Percentiles rank a stretch among this genome's conserved stretches.
phyloP scores from a whole-genome alignment of 2,329 filamentous ascomycete species.

The Arthrobotrys sphaeroides region DNA sequence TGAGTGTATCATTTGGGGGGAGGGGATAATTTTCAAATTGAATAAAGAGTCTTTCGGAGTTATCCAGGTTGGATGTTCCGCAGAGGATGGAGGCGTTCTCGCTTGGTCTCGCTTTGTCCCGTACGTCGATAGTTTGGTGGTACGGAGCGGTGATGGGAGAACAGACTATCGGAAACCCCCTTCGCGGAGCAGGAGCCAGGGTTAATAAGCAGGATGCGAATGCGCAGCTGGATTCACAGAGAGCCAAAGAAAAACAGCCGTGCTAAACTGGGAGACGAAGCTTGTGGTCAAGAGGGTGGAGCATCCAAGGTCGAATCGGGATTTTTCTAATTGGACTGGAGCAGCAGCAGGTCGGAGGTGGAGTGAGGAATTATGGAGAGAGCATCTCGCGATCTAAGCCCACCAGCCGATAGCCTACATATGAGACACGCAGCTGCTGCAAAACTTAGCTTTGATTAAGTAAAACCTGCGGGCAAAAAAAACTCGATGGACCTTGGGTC shows the following conservation, averaged over 20 bases:
- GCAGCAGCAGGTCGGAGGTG: not conserved
- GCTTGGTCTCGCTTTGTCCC: constrained; percentile 23
- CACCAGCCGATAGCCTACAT: constrained; percentile 10
- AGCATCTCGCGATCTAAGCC: constrained; percentile 17
- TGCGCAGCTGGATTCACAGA: not conserved
- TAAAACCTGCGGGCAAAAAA: constrained; percentile 9
- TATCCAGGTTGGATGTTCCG: constrained; percentile 22
- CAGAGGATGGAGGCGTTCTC: constrained; percentile 9
- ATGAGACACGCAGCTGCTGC: constrained; percentile 16
- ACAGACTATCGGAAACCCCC: constrained; percentile 14
- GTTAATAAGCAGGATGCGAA: constrained; percentile 8
- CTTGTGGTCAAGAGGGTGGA: not conserved
- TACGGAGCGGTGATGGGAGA: constrained; percentile 1
- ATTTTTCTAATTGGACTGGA: constrained; percentile 6
- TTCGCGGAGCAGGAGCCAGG: not conserved
- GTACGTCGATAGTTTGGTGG: constrained; percentile 4
- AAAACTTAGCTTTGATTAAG: constrained; percentile 7
- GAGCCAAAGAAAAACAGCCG: not conserved
- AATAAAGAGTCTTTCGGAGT: constrained; percentile 18
- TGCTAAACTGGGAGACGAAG: not conserved
- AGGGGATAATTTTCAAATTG: constrained; percentile 1
- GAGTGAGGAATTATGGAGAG: constrained; percentile 6
- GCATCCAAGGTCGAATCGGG: constrained; percentile 13
- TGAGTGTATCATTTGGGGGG: constrained; percentile 22
- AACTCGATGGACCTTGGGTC: constrained; percentile 18